A percentile compares a stretch with the other conserved stretches of the same genome.
phyloP scores from a whole-genome alignment of 108 stramenopile species.

The Stephanodiscus minutulus region DNA sequence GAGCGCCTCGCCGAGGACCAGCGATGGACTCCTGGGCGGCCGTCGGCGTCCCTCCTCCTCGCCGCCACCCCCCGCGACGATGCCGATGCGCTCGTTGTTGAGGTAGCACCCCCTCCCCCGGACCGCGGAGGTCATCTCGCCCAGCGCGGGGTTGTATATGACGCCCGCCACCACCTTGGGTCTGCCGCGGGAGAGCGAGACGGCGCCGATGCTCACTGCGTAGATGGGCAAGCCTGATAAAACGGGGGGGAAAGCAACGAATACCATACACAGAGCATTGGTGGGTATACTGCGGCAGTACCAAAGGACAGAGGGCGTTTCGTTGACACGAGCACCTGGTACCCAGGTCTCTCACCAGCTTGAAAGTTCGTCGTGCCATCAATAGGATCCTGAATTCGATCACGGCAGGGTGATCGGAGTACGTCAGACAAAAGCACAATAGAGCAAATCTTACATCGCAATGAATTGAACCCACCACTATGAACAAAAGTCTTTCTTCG shows the following conservation, averaged over 20 bases:
- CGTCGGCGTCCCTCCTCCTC: constrained; percentile 49
- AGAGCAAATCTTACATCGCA: not conserved
- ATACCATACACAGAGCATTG: not conserved
- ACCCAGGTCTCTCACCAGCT: constrained; percentile 42
- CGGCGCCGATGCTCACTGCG: constrained; percentile 70
- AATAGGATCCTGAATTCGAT: constrained; percentile 48
- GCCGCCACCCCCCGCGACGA: constrained; percentile 12
- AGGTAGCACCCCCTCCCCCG: constrained; percentile 70
- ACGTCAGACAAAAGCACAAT: not conserved
- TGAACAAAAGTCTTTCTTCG: constrained; percentile 60
- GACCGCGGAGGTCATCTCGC: constrained; percentile 75
- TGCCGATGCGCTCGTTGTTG: constrained; percentile 62
- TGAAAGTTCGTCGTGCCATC: constrained; percentile 83
- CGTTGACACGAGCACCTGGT: not conserved
- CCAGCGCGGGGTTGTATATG: constrained; percentile 76
- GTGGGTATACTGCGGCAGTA: not conserved
- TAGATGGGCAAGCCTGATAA: constrained; percentile 61
- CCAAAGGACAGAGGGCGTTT: not conserved
- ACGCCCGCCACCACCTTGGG: constrained; percentile 72
- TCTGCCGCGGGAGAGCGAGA: constrained; percentile 51
- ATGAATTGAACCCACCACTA: constrained; percentile 43
- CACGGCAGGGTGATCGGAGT: not conserved
- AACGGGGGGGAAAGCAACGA: not conserved
- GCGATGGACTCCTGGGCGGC: constrained; percentile 21
- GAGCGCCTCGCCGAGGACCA: constrained; percentile 38